Base-by-base conservation (phyloP, 306 rosid species). In the Echinosophora koreensis region DNA sequence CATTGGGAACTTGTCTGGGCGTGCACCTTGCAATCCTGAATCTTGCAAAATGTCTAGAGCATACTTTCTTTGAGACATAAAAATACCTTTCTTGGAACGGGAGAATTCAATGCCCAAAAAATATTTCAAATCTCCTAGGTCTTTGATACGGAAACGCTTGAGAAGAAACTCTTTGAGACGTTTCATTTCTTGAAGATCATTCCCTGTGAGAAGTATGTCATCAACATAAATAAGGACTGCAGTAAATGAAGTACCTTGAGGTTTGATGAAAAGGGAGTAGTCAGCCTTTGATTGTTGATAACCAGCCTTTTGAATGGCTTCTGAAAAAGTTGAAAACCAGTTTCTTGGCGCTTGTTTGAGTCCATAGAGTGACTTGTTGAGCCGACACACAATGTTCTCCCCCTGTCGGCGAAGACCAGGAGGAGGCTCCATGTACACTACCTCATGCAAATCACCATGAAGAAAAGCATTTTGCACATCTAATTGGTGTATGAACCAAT, bases 51-150 rank as follows among this genome's bases (percentile, higher is more conserved):
- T 57, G 13, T 38, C 42, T 38, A 38, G 7, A 16, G 10, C 60
- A 17, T 16, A 54, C 16, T 54, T 54, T 6, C 60, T 12, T 60
- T 60, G 66, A 60, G 66, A 60, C 42, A 60, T 30, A 17, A 60
- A 60, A 6, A 38, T 38, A 18, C 17, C 66, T 32, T 60, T 60
- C 3, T 32, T 32, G 41, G 66, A 60, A 30, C 17, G 42, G 12
- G 66, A 60, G 5, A 60, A 60, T 7, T 60, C 66, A 60, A 60
- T 60, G 17, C 66, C 66, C 66, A 60, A 60, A 60, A 60, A 54
- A 17, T 54, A 54, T 54, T 54, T 54, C 11, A 54, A 54, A 5
- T 54, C 60, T 15, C 60, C 11, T 16, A 38, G 42, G 4, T 38
- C 42, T 38, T 38, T 38, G 42, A 38, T 38, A 5, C 42, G 8